These are phyloP conservation scores for Boechera divaricarpa DNA, from an alignment of 345 rosid species.

Conservation along the genomic window DNA sequence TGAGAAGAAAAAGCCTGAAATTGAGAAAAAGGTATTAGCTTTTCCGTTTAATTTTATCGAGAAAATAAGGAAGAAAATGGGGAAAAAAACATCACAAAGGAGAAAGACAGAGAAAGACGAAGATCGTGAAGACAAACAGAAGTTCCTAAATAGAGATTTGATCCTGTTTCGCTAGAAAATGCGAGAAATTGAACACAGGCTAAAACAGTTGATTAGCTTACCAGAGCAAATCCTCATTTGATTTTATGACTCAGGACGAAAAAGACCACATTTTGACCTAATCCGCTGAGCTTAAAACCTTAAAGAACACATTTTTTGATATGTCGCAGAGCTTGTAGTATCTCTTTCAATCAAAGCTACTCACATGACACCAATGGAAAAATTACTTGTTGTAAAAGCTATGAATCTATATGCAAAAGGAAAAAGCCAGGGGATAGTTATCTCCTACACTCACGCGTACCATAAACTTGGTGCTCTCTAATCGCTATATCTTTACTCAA, in stretches of 20 bases:
- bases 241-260: background rate
- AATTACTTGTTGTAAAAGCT: conserved; percentile 33
- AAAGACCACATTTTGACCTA: background rate
- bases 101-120: background rate
- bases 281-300: background rate
- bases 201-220: conserved; percentile 24
- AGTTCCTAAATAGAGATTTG: background rate
- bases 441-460: conserved; percentile 5
- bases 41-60: conserved; percentile 1
- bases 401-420: background rate
- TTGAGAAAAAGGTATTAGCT: background rate
- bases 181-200: background rate
- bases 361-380: background rate
- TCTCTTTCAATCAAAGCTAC: conserved; percentile 15
- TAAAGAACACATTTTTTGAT: background rate
- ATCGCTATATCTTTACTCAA: background rate
- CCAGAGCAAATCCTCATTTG: conserved; percentile 20
- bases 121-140: background rate
- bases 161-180: background rate
- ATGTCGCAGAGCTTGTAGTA: background rate
- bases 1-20: background rate
- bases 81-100: background rate
- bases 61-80: background rate
- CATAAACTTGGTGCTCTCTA: background rate
- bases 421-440: background rate